Conservation (phyloP, 768 basidiomycete species). For the Mycena latifolia region DNA sequence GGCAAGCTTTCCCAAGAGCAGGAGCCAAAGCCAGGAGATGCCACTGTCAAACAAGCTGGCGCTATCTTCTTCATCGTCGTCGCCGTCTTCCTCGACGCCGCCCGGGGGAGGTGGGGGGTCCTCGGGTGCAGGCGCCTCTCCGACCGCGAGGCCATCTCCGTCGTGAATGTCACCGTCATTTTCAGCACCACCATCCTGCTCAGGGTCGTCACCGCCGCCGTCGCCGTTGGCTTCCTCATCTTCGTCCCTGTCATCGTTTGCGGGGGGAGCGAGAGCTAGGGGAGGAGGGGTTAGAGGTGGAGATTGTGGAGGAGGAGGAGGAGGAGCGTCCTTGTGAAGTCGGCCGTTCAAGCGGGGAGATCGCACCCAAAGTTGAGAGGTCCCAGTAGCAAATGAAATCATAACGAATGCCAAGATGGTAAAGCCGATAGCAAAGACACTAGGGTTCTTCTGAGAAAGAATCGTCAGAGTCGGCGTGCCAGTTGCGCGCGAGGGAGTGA, state of each 20-base stretch:
- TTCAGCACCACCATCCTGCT: not conserved
- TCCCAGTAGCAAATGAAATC: no score
- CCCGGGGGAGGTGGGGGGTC: conserved; percentile 15
- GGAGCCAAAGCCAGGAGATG: not conserved
- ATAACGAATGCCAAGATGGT: no score
- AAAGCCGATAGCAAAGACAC: not conserved
- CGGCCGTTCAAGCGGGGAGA: not conserved
- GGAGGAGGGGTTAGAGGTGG: conserved; percentile 5
- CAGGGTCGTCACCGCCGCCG: conserved; percentile 2
- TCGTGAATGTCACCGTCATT: not conserved
- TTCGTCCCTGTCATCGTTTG: not conserved
- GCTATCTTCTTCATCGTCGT: not conserved
- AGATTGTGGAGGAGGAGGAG: conserved; percentile 1
- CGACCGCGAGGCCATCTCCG: not conserved
- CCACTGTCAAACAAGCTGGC: not conserved
- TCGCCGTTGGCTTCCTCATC: not conserved
- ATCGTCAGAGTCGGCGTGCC: not conserved
- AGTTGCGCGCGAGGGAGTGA: conserved; percentile 2
- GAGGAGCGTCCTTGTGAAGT: not conserved
- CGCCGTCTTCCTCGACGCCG: conserved; percentile 8
- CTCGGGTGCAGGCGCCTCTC: conserved; percentile 10
- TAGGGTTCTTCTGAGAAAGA: not conserved
- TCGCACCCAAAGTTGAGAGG: not conserved
- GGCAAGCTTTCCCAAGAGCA: not conserved
- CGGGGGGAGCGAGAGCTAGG: not conserved